Evolutionary conservation across 2,329 filamentous ascomycete species (phyloP), one percentile per base, ranked within the genome.

Genomic region (Lasiodiplodia hormozganensis): DNA sequence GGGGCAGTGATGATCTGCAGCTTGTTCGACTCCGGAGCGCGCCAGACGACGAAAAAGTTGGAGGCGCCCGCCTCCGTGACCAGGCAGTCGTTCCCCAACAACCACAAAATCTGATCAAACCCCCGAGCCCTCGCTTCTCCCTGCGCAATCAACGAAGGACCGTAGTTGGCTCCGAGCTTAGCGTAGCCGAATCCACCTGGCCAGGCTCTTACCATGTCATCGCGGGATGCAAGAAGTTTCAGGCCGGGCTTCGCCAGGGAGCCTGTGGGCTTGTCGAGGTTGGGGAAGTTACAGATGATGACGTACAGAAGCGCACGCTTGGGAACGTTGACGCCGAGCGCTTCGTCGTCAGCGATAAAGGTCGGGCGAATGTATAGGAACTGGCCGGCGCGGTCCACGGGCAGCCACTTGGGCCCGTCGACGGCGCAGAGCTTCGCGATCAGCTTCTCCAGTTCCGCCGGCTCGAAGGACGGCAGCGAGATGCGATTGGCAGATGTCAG

Each of bases 121-220:
- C 95, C 94, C 51, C 87, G 82, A 12, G 82, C 83, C 68, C 89
- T 84, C 3, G 94, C 94, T 79, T 94, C 91, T 21, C 86, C 86
- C 60, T 94, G 94, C 3, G 93, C 92, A 66, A 93, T 85, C 66
- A 97, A 85, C 23, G 88, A 90, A 21, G 94, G 94, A 0, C 94
- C 94, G 79, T 97, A 97, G 84, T 97, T 97, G 70, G 94, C 94
- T 67, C 94, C 94, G 40, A 97, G 88, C 82, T 97, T 97, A 70
- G 94, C 93, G 76, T 91, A 94, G 0, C 94, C 94, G 78, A 96
- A 97, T 11, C 95, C 94, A 70, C 94, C 94, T 23, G 93, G 93
- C 94, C 94, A 97, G 14, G 94, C 94, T 72, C 94, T 90, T 69
- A 97, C 89, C 84, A 90, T 92, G 79, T 97, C 92, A 72, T 94